Evolutionary conservation across 2,329 filamentous ascomycete species (phyloP), one percentile per base, ranked within the genome.

Genomic region (Fusarium sp.): DNA sequence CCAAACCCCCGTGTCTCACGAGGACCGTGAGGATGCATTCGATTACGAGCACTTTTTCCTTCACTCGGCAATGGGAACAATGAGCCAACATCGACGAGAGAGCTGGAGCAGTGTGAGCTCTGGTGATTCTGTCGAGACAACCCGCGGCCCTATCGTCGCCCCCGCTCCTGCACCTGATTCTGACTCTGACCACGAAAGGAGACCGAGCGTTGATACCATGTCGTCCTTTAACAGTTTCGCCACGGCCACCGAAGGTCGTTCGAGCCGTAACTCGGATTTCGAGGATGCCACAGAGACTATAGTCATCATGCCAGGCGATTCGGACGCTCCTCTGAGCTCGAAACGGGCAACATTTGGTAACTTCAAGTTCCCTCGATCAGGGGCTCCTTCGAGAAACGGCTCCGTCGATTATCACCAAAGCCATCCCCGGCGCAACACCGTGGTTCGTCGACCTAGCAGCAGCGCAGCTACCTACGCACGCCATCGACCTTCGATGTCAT

Each of bases 31-130:
- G 73, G 95, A 98, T 80, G 95, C 95, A 2, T 98, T 98, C 77
- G 95, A 98, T 80, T 98, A 98, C 71, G 93, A 97, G 80, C 92
- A 97, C 79, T 98, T 98, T 83, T 97, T 97, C 80, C 86, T 98
- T 18, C 94, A 98, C 80, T 97, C 94, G 74, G 94, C 94, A 15
- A 91, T 98, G 88, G 94, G 94, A 10, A 94, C 88, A 5, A 91
- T 94, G 77, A 90, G 88, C 73, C 81, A 84, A 39, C 76, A 75
- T 68, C 72, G 77, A 42, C 71, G 75, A 62, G 71, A 80, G 10
- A 89, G 89, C 73, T 80, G 79, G 45, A 84, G 83, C 54, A 91
- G 90, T 76, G 86, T 84, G 65, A 86, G 83, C 74, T 92, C 90
- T 1, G 87, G 89, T 45, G 87, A 85, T 63, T 92, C 90, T 18